Evolutionary conservation across 306 rosid species (phyloP), one percentile per base, ranked within the genome.

Genomic region (Fragaria vesca): DNA sequence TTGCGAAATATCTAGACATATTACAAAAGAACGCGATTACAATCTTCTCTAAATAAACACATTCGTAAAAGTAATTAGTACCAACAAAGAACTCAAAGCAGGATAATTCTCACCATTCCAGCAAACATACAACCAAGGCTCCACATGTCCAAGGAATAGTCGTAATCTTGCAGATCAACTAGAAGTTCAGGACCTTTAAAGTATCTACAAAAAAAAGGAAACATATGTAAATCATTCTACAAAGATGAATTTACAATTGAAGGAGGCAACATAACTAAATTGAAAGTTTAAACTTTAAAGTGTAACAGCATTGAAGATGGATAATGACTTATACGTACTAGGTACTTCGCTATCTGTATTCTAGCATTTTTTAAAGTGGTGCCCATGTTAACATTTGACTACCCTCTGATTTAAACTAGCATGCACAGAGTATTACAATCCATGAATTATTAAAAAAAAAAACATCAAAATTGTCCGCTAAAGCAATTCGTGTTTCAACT

Each of bases 71-170:
- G 26, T 66, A 45, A 70, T 48, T n/a, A 21, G 75, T n/a, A 60
- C 40, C 48, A 60, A 63, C 34, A 36, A 66, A 24, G 50, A n/a
- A 70, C 20, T 57, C 8, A 21, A 78, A 20, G 52, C 69, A 71
- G 43, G 78, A 72, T 21, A 84, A 80, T 80, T 77, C 90, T 90
- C 78, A 96, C 99, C 98, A 96, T 96, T 86, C 99, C 99, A 58
- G 99, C 98, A 86, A 96, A 96, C 99, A 96, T 96, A 85, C 99
- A 96, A 79, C 99, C 98, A 69, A 96, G 98, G 87, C 99, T 96
- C 99, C 99, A 93, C 96, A 96, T 91, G 85, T 96, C 98, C 82
- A 96, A 88, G 71, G 96, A 89, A 83, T 93, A 93, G 83, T 92
- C 96, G 50, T 92, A 92, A 73, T 92, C 97, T 89, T 92, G 96